Base-by-base conservation (phyloP, 495 filamentous ascomycete genomes). In the Penicillium riverlandense region DNA sequence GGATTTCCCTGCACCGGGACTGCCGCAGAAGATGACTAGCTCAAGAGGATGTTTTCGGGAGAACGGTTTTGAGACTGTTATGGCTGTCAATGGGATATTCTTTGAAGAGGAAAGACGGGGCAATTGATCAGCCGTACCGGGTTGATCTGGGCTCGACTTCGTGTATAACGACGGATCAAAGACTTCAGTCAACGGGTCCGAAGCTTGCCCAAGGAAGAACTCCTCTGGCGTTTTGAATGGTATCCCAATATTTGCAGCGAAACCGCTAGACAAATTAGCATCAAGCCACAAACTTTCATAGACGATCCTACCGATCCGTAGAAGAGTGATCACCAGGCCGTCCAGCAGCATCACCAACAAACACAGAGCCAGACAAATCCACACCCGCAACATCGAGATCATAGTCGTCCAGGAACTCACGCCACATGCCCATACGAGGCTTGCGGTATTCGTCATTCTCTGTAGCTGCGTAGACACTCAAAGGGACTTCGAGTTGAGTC, bases 331-430 rank as follows among this genome's bases (percentile, higher is more conserved):
- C 84, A 11, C 72, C 74, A 11, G 72, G 65, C 11, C 62, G 57
- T 11, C 84, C 84, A 38, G 78, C 92, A 14, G 92, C 91, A 70
- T 99, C 92, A 8, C 92, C 92, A 8, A 97, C 83, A 59, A 95
- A 95, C 44, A 95, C 71, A 7, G 86, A 91, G 7, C 72, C 61
- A 11, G 75, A 59, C 7, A 84, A 61, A 58, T 94, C 81, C 16
- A 90, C 65, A 7, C 81, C 80, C 1, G 61, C 63, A 13, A 77
- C 75, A 44, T 80, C 64, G 2, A 96, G 70, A 40, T 81, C 78
- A 53, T 82, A 83, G 43, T 95, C 86, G 11, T 81, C 76, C 8
- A 86, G 66, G 43, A 95, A 66, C 57, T 96, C 86, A 2, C 67
- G 66, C 92, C 94, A 99, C 86, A 97, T 95, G 10, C 89, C 90